Base-by-base conservation (phyloP, 1,284 basidiomycete genomes). In the Thecaphora thlaspeos region DNA sequence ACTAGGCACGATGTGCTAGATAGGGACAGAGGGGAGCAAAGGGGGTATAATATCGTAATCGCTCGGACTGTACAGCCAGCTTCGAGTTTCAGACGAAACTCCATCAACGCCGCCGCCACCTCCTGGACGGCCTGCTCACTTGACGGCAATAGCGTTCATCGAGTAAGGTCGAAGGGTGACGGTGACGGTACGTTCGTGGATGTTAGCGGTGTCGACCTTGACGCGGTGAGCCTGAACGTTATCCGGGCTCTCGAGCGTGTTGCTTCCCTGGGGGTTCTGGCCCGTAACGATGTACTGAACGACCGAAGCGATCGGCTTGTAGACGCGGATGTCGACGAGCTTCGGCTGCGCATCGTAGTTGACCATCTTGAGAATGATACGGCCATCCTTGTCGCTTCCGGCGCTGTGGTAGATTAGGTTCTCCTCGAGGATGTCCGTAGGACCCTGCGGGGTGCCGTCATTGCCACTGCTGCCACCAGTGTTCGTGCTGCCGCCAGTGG, bases 301-400 rank as follows among this genome's bases (percentile, higher is more conserved):
- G 32, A 15, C 32, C 11, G 10, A 15, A 4, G 24, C 23, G 3
- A 48, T n/a, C 9, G 4, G 26, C 14, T 3, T 9, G 1, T 52
- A 40, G 19, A 23, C 10, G 1, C 26, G 38, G n/a, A 68, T 22
- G 4, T 24, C 4, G 4, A 41, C 24, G 11, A 7, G 10, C 26
- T 61, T 48, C 3, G 2, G 2, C 12, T 11, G 2, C 26, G 50
- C 51, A 39, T 50, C 60, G 52, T 61, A 55, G 55, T 70, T 70
- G 53, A 60, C 51, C 14, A 70, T 34, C 57, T 68, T 70, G 54
- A 68, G 41, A 9, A 70, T 51, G 2, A 51, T 19, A 1, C 43
- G 34, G 15, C 51, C 51, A 30, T 52, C 23, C 24, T 48, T 54
- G 30, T 55, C 51, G 3, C 47, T 5, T n/a, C 62, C 62, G 11